A percentile compares a stretch with the other conserved stretches of the same genome.
These are phyloP conservation scores for Tetrapisispora nanseiensis DNA, from an alignment of 805 yeast species.

Conservation along the genomic window DNA sequence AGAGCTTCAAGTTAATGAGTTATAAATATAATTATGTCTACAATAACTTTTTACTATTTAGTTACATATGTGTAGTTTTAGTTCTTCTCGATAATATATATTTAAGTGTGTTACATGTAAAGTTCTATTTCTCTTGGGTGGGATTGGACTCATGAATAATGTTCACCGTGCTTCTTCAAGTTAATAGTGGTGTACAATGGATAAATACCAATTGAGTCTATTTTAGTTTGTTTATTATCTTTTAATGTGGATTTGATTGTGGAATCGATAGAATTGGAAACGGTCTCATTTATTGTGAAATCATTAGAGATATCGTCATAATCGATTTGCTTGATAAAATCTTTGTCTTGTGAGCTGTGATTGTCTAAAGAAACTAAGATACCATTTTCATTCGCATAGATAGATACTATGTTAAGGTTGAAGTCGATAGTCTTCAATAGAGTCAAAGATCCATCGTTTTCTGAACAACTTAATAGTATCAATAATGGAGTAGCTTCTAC, in stretches of 20 bases:
- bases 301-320: constrained; percentile 14
- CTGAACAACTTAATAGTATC: constrained; percentile 22
- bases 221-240: constrained; percentile 27
- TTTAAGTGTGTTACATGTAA: no score
- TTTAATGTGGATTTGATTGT: constrained; percentile 15
- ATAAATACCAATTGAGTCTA: constrained; percentile 32
- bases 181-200: constrained; percentile 41
- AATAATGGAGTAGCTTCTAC: constrained; percentile 44
- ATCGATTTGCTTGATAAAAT: constrained; percentile 14
- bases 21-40: no score
- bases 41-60: no score
- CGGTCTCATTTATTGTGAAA: constrained; percentile 17
- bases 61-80: no score
- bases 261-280: constrained; percentile 13
- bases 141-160: constrained; percentile 20
- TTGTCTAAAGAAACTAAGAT: constrained; percentile 31
- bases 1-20: no score
- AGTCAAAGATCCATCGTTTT: constrained; percentile 13
- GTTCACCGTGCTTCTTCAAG: constrained; percentile 54
- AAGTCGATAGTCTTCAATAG: constrained; percentile 26
- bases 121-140: no score
- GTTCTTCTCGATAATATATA: no score
- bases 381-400: constrained; percentile 25
- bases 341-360: constrained; percentile 10
- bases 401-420: constrained; percentile 24